phyloP scores from a whole-genome alignment of 805 yeast species.

The Candida arabinofermentans region DNA sequence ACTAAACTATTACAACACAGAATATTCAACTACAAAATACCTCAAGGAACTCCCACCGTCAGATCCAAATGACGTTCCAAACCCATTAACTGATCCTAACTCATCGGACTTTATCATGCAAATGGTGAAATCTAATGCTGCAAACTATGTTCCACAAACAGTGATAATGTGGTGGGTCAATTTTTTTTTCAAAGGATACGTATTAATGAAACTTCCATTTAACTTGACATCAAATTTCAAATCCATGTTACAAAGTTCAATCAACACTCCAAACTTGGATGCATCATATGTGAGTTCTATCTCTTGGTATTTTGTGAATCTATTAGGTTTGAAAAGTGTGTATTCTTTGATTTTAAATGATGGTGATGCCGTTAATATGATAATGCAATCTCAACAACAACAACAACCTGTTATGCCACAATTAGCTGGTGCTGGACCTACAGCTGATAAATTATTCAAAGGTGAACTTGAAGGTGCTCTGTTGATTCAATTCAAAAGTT shows the following conservation, averaged over 20 bases:
- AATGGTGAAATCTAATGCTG: constrained; percentile 76
- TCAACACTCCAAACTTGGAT: constrained; percentile 78
- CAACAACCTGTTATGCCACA: constrained; percentile 28
- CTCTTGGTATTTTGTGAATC: constrained; percentile 92
- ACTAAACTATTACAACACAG: constrained; percentile 48
- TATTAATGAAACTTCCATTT: constrained; percentile 85
- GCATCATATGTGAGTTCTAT: constrained; percentile 91
- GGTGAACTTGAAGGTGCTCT: constrained; percentile 67
- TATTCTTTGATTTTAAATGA: constrained; percentile 65
- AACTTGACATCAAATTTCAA: constrained; percentile 88
- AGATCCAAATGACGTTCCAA: constrained; percentile 37
- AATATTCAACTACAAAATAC: constrained; percentile 40
- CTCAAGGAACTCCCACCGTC: constrained; percentile 43
- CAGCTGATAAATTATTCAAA: constrained; percentile 58
- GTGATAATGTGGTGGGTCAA: constrained; percentile 95
- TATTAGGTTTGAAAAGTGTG: constrained; percentile 78
- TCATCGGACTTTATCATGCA: constrained; percentile 68
- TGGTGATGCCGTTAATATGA: constrained; percentile 39
- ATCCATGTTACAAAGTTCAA: constrained; percentile 86
- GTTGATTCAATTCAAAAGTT: constrained; percentile 40
- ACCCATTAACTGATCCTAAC: constrained; percentile 69
- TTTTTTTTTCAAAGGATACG: constrained; percentile 87
- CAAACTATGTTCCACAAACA: constrained; percentile 88
- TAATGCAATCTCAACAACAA: constrained; percentile 37
- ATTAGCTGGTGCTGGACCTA: constrained; percentile 54